Evolutionary conservation across 768 basidiomycete species (phyloP).

Genomic region (Tylopilus sp.): DNA sequence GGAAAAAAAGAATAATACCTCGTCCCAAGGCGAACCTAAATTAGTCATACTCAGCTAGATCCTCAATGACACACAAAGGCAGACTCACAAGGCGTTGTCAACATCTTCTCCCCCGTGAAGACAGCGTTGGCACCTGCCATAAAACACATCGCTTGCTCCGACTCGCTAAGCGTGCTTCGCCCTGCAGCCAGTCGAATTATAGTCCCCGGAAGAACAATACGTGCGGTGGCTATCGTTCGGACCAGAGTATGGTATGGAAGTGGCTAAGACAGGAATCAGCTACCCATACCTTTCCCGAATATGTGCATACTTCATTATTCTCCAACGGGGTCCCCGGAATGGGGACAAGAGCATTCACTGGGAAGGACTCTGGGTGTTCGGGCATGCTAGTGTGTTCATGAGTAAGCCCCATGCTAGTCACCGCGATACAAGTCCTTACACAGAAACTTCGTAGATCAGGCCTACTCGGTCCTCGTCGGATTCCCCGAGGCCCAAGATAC

Average conservation of each 20-base stretch:
- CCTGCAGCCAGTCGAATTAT: conserved; percentile 97
- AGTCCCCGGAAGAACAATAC: conserved; percentile 85
- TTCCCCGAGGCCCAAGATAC: conserved; percentile 93
- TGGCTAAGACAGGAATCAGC: conserved; percentile 44
- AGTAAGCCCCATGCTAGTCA: conserved; percentile 4
- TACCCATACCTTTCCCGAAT: neutral
- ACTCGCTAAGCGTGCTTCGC: conserved; percentile 81
- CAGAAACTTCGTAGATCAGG: conserved; percentile 89
- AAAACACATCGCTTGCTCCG: conserved; percentile 97
- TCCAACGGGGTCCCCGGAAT: conserved; percentile 94
- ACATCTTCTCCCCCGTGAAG: conserved; percentile 97
- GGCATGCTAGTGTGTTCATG: conserved; percentile 58
- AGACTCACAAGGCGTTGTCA: conserved; percentile 89
- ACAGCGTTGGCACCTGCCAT: conserved; percentile 98
- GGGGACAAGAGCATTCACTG: conserved; percentile 95
- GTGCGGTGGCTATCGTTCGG: conserved; percentile 92
- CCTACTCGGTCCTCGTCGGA: conserved; percentile 86
- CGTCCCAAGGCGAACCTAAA: conserved; percentile 90
- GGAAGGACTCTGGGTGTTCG: conserved; percentile 98
- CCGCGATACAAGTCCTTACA: conserved; percentile 45
- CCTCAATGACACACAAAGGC: neutral
- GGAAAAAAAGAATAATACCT: conserved; percentile 42
- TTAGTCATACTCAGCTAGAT: conserved; percentile 7
- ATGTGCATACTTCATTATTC: conserved; percentile 66
- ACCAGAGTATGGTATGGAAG: conserved; percentile 81